phyloP scores from a whole-genome alignment of 2,329 filamentous ascomycete genomes.

The Seiridium unicorne region DNA sequence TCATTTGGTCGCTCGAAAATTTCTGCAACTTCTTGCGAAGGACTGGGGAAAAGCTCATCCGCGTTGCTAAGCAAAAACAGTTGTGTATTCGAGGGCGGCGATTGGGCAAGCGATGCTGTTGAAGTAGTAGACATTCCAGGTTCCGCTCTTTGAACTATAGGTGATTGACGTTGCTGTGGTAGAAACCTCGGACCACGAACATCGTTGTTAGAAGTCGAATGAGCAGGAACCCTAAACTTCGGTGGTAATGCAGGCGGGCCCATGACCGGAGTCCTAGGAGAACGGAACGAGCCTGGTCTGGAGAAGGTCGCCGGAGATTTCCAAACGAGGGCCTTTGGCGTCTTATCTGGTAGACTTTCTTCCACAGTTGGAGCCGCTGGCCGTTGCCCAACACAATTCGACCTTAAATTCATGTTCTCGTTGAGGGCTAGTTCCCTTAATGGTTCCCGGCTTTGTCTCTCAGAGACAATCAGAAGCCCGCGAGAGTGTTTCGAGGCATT shows the following conservation, averaged over 20 bases:
- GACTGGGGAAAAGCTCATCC: slow-evolving; percentile 55
- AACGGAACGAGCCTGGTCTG: neutral
- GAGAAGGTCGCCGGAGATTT: neutral
- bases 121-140: too few relatives aligned
- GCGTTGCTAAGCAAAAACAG: slow-evolving; percentile 47
- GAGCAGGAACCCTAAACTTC: slow-evolving; percentile 18
- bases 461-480: neutral
- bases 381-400: neutral
- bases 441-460: neutral
- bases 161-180: slow-evolving; percentile 11
- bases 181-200: slow-evolving; percentile 18
- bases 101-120: slow-evolving; percentile 2
- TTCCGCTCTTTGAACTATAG: neutral
- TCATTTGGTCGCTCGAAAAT: slow-evolving; percentile 37
- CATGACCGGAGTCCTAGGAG: slow-evolving; percentile 17
- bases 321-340: neutral
- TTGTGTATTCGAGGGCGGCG: slow-evolving; percentile 45
- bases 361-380: neutral
- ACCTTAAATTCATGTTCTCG: neutral
- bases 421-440: neutral
- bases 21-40: slow-evolving; percentile 54
- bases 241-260: slow-evolving; percentile 22
- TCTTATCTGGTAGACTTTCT: neutral
- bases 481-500: neutral
- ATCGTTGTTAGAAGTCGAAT: slow-evolving; percentile 2